Evolutionary conservation across 2,329 filamentous ascomycete species (phyloP), one percentile per base, ranked within the genome.

Genomic region (Colletotrichum horii): DNA sequence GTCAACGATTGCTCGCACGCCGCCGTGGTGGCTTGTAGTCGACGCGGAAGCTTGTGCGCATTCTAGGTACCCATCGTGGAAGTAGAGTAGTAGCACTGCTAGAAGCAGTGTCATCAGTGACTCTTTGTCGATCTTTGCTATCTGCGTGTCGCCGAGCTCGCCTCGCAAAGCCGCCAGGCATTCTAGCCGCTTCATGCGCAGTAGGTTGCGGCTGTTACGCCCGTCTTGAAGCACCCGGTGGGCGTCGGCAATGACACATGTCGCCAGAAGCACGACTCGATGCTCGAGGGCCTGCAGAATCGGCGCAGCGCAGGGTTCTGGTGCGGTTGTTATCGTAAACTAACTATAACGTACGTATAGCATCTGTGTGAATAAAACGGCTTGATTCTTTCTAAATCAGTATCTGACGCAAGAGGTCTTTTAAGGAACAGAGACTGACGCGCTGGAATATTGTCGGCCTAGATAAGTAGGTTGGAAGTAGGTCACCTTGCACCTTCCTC

Each of bases 11-110:
- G 84, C 84, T 48, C 81, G 64, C 0, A 85, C 84, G 2, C 84
- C 84, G 3, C 81, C 80, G 16, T 83, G 80, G 32, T 86, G 84
- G 19, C 81, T 80, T 6, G 78, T 71, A 0, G 80, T 81, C 6
- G 81, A 80, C 1, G 79, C 78, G 9, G 76, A 79, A n/a, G 79
- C 77, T 22, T 79, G 74, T 1, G 76, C 78, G 30, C 80, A 81
- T 12, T 85, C 84, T 2, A 86, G 79, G 32, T 84, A 85, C 2
- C 84, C 84, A 22, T 85, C 84, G 19, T 85, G 80, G 14, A 88
- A 85, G 73, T 86, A 87, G 0, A 88, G 82, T 1, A 88, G 77
- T 1, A 88, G 80, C 22, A 87, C 87, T 2, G 85, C 84, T n/a
- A 87, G 82, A 1, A 88, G 64, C 0, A 83, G 66, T 0, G 77